Percentiles rank a stretch among this genome's conserved stretches.
phyloP scores from a whole-genome alignment of 805 yeast species.

The Zygoascus bituminiphila region DNA sequence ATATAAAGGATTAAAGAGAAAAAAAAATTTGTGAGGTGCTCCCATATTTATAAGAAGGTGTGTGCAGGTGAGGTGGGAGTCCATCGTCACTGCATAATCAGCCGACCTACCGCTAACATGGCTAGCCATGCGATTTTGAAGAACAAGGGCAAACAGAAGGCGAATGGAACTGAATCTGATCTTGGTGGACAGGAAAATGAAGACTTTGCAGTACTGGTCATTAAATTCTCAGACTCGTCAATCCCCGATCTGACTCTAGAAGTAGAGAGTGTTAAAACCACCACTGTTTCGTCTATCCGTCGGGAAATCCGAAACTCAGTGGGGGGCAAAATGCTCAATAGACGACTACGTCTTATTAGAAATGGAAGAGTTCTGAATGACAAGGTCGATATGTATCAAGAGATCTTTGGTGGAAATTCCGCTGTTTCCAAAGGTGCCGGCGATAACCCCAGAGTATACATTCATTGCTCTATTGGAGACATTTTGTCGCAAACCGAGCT shows the following conservation, averaged over 20 bases:
- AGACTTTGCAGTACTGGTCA: constrained; percentile 17
- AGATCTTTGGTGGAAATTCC: constrained; percentile 28
- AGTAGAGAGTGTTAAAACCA: constrained; percentile 25
- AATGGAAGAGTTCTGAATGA: constrained; percentile 60
- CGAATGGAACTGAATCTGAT: not conserved
- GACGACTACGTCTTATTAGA: constrained; percentile 56
- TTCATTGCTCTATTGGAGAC: constrained; percentile 77
- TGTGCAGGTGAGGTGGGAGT: too few species aligned
- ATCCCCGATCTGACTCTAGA: constrained; percentile 37
- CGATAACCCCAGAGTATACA: constrained; percentile 36
- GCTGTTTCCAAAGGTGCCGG: constrained; percentile 9
- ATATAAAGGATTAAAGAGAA: constrained; percentile 4
- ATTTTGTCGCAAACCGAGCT: constrained; percentile 47
- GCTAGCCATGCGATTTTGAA: not conserved
- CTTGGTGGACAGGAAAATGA: too few species aligned
- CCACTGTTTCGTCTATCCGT: constrained; percentile 36
- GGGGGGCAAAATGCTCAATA: constrained; percentile 31
- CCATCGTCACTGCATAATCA: too few species aligned
- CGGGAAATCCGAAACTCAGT: constrained; percentile 34
- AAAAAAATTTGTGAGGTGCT: not conserved
- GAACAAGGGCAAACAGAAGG: not conserved
- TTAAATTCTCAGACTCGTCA: constrained; percentile 41
- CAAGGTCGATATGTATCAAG: constrained; percentile 45
- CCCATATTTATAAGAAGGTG: not conserved
- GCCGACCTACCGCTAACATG: not conserved